Evolutionary conservation across 352 stramenopile species (phyloP), one percentile per base, ranked within the genome.

Genomic region (Phytopythium boreale): DNA sequence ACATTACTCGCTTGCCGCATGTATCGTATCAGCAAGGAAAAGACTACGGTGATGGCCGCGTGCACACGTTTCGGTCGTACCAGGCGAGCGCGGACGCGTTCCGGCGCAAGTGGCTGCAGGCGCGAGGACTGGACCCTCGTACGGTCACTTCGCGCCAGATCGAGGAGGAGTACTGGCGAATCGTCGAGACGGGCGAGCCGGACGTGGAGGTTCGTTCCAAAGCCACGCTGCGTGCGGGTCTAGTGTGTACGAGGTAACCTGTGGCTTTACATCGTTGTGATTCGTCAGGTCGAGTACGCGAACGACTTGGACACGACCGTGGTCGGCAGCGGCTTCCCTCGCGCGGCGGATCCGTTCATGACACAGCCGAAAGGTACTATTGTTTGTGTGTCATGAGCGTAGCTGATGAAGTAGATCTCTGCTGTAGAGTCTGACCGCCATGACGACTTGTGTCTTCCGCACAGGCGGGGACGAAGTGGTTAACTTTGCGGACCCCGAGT

Each of bases 91-190:
- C 85, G 0, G 71, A 88, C 20, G 66, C 70, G 27, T 95, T 92
- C 66, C 71, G 77, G 37, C 39, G 58, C 9, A 53, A 74, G 14
- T 96, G 88, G 82, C 77, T 92, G 24, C 27, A 47, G 4, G 68
- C 64, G 11, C 72, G 71, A 49, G 72, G 70, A 15, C 27, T 87
- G 0, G 69, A 87, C 19, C 76, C 79, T 7, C 46, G 68, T 15
- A 77, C 61, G 4, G 64, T 79, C 50, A 84, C 72, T 9, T 89
- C 82, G 22, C 75, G 77, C 9, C 74, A 95, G 43, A 88, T 97
- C 55, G 90, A 97, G 60, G 57, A 82, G 27, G 89, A 96, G 65
- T 97, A 97, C 66, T 97, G 91, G 90, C 80, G 82, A 22, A 80
- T 97, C 53, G 80, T 97, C 29, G 85, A 95, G 55, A 87, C 75